Evolutionary conservation across 2,329 filamentous ascomycete species (phyloP).

Genomic region (Alternaria brassicicola): DNA sequence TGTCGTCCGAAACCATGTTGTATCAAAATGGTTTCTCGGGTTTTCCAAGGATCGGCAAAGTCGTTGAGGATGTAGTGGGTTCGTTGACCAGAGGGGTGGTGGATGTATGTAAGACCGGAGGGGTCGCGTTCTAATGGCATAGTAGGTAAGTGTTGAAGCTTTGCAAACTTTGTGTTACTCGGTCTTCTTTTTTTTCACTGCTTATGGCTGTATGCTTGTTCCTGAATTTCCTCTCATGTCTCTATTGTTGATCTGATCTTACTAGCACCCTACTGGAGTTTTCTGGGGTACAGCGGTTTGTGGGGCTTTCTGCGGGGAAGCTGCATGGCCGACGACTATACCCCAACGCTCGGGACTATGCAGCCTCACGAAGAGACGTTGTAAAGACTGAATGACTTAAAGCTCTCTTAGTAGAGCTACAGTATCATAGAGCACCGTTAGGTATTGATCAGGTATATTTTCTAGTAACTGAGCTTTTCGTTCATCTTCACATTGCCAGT

Average conservation of each 20-base stretch:
- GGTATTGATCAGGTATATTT: neutral
- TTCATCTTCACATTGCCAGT: neutral
- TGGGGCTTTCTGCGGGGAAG: conserved; percentile 15
- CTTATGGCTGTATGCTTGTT: neutral
- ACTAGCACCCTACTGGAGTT: neutral
- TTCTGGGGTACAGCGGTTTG: conserved; percentile 2
- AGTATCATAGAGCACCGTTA: neutral
- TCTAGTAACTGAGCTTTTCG: neutral
- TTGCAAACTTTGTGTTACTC: neutral
- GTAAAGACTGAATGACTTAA: neutral
- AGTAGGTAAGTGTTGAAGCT: neutral
- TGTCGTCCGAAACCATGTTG: conserved; percentile 49
- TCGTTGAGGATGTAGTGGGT: conserved; percentile 38
- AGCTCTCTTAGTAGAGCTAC: fast-evolving
- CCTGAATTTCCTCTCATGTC: neutral
- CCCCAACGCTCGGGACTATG: neutral
- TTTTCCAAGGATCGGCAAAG: conserved; percentile 43
- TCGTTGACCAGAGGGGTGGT: conserved; percentile 39
- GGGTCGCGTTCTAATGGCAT: conserved; percentile 33
- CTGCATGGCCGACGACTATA: neutral
- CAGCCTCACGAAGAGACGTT: neutral
- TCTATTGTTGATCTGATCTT: neutral
- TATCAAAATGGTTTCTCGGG: conserved; percentile 43
- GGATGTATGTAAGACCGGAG: conserved; percentile 34
- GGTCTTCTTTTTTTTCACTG: neutral